A percentile compares a stretch with the other conserved stretches of the same genome.
Evolutionary conservation across 2,329 filamentous ascomycete species (phyloP).

Genomic region (Mycocentrospora acerina): DNA sequence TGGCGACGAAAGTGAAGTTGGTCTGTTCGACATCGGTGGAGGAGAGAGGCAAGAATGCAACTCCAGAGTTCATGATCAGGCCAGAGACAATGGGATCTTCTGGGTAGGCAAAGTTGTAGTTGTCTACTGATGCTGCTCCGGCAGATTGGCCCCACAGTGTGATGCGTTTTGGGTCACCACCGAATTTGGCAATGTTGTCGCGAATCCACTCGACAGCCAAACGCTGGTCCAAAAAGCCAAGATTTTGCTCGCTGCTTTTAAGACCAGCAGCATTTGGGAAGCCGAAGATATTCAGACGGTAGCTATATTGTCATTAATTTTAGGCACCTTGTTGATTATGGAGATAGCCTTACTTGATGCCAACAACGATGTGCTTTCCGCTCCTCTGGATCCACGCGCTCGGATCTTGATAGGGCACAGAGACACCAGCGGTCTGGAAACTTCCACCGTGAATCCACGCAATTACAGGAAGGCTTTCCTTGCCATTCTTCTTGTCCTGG

Average conservation of each 20-base stretch:
- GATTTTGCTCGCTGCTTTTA: constrained; percentile 33
- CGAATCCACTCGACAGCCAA: constrained; percentile 43
- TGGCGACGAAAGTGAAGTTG: constrained; percentile 44
- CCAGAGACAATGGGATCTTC: constrained; percentile 49
- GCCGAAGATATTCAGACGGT: constrained; percentile 44
- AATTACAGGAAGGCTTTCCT: constrained; percentile 44
- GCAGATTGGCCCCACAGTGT: constrained; percentile 45
- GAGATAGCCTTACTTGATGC: constrained; percentile 27
- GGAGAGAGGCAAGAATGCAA: constrained; percentile 11
- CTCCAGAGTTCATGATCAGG: constrained; percentile 30
- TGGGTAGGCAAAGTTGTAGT: constrained; percentile 52
- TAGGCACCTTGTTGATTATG: background rate
- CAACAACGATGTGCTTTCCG: constrained; percentile 39
- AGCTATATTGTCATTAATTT: constrained; percentile 11
- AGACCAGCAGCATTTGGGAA: constrained; percentile 42
- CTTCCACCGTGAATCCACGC: constrained; percentile 54
- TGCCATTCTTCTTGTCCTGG: constrained; percentile 4
- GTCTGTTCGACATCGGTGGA: constrained; percentile 24
- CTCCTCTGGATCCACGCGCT: constrained; percentile 35
- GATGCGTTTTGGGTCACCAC: constrained; percentile 40
- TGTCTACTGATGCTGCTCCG: constrained; percentile 47
- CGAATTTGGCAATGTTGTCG: constrained; percentile 43
- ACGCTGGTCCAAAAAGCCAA: constrained; percentile 45
- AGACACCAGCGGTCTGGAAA: constrained; percentile 47
- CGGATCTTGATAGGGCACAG: constrained; percentile 44